Evolutionary conservation across 805 yeast genomes (phyloP), one percentile per base, ranked within the genome.

Genomic region (Kuraishia piskuri): DNA sequence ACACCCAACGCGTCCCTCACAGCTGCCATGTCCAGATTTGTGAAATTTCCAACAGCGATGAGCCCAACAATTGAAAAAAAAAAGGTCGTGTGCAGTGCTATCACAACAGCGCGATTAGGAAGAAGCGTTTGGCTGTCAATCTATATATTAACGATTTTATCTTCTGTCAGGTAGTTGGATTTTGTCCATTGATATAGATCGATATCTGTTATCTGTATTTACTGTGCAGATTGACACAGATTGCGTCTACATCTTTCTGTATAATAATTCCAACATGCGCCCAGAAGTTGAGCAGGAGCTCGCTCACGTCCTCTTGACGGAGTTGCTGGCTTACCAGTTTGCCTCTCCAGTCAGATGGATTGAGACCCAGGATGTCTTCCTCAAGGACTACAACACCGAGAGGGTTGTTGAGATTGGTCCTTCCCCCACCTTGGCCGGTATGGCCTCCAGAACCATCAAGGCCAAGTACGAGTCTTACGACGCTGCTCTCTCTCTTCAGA

Each of bases 311-410:
- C 78, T 94, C 59, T 79, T 94, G 68, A 90, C 97, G 24, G 99
- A 94, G 79, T 83, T 94, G 63, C 80, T 94, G 74, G 98, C 99
- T 53, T 94, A 91, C 75, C 99, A 94, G 74, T 94, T 94, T 67
- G 99, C 99, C 50, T 91, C 97, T 57, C 99, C 99, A 50, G 99
- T 94, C 59, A 85, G 98, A 80, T 94, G 99, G 98, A 94, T 95
- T 70, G 99, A 95, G 71, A 94, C 99, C 57, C 99, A 94, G 74
- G 99, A 94, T 76, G 98, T 94, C 55, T 88, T 94, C 68, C 81
- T 94, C 69, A 88, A 88, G 70, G 94, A 90, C 63, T 86, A 83
- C 81, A 90, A 92, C 73, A 87, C 97, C 57, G 99, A 95, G 75
- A 83, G 99, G 67, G 92, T 94, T 57, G 97, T 94, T 60, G 99